Base-by-base conservation (phyloP, 768 basidiomycete genomes). In the Glaciozyma antarctica region DNA sequence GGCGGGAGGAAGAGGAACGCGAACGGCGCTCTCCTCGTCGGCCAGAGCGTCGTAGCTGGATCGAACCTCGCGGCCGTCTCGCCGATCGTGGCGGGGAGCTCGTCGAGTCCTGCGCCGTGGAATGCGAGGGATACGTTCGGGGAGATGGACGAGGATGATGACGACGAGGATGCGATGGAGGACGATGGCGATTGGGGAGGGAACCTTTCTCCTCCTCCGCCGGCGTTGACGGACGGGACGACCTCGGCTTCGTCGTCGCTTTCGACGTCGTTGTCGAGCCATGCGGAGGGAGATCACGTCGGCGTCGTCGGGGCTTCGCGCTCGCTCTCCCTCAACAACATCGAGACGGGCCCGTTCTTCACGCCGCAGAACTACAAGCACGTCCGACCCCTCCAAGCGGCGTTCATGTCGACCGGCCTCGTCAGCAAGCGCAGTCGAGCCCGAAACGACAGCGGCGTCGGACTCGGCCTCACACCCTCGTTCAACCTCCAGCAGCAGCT, bases 361-460 rank as follows among this genome's bases (percentile, higher is more conserved):
- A 71, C 73, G 48, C 72, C 73, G 6, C 72, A 71, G 51, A 67
- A 66, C 47, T 74, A 66, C 71, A 74, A 71, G 63, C 62, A 73
- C 43, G 71, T 73, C 26, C 44, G 65, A 34, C 73, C 73, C 2
- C 69, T 73, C 12, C 71, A 71, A 15, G 77, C 78, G 2, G 78
- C 77, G 1, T 79, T 79, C 66, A 74, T 76, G 44, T 76, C 75
- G 22, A 77, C 77, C 15, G 78, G 78, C 2, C 71, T 79, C 34
- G 73, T 79, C 60, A 66, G 64, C 64, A 78, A 78, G 74, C 72
- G 64, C 24, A 64, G 41, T 28, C 43, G n/a, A 49, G 47, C 47
- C 43, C 49, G 64, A 61, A 28, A 62, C 68, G 26, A 53, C 41
- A 57, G 56, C 15, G 41, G 56, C 38, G 43, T 57, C 56, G 41